Conservation (phyloP, 805 yeast species). For the Starmera amethionina region DNA sequence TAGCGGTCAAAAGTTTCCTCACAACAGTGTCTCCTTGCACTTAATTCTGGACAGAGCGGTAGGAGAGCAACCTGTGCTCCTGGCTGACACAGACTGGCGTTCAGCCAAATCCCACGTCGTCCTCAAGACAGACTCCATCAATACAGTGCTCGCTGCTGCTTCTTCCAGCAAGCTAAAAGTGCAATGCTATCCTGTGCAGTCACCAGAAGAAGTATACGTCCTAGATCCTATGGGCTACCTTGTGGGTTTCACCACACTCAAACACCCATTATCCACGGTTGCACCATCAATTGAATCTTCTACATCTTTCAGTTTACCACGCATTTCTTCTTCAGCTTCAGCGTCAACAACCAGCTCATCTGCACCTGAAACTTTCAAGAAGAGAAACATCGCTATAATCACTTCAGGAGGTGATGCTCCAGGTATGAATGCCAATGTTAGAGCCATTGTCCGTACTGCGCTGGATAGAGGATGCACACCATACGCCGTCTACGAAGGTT, state of each 20-base stretch:
- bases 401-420: conserved; percentile 81
- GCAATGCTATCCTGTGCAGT: conserved; percentile 48
- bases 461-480: conserved; percentile 55
- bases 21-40: conserved; percentile 19
- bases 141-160: conserved; percentile 1
- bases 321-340: conserved; percentile 7
- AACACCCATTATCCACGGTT: conserved; percentile 44
- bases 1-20: conserved; percentile 20
- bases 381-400: conserved; percentile 61
- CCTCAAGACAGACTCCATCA: conserved; percentile 21
- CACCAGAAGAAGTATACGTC: conserved; percentile 67
- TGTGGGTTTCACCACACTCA: conserved; percentile 64
- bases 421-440: conserved; percentile 70
- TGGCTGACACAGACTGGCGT: conserved; percentile 37
- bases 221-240: conserved; percentile 80
- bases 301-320: conserved; percentile 8
- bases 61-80: conserved; percentile 11
- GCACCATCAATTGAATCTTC: conserved; percentile 17
- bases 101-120: conserved; percentile 32
- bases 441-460: conserved; percentile 66
- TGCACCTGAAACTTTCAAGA: conserved; percentile 1
- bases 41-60: conserved; percentile 11
- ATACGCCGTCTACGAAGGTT: conserved; percentile 65
- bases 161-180: too few species aligned
- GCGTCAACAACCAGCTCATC: not conserved